Evolutionary conservation across 2,329 filamentous ascomycete genomes (phyloP).

Genomic region (Curvularia verruculosa): DNA sequence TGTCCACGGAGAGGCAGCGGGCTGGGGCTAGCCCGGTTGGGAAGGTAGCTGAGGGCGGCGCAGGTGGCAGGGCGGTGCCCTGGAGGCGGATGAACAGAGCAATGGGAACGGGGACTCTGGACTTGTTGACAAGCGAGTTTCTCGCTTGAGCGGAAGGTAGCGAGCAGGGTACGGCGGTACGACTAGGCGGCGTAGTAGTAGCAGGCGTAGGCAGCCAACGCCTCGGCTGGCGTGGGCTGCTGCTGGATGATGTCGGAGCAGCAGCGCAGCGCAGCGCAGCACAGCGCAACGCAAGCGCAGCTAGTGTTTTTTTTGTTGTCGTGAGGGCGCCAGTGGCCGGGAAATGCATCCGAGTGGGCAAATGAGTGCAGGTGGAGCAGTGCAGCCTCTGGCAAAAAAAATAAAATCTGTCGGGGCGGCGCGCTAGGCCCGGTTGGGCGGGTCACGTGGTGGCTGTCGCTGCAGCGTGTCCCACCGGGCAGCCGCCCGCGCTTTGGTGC

Average conservation of each 20-base stretch:
- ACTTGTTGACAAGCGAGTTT: conserved; percentile 18
- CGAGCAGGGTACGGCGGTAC: conserved; percentile 6
- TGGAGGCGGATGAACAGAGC: neutral
- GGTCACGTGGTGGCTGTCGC: conserved; percentile 6
- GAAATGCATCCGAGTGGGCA: neutral
- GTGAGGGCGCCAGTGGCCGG: neutral
- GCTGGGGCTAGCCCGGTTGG: conserved; percentile 28
- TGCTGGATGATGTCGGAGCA: neutral
- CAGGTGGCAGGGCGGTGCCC: conserved; percentile 29
- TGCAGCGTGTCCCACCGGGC: neutral
- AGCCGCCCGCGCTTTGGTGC: neutral
- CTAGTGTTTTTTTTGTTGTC: too few relatives aligned
- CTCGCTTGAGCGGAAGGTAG: conserved; percentile 27
- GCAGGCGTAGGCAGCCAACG: too few relatives aligned
- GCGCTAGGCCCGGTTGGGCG: conserved; percentile 2
- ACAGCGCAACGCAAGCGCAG: too few relatives aligned
- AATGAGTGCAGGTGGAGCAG: conserved; percentile 2
- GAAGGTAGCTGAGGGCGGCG: conserved; percentile 26
- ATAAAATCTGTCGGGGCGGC: neutral
- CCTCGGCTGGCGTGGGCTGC: conserved; percentile 3
- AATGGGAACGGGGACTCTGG: conserved; percentile 6
- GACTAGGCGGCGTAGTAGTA: too few relatives aligned
- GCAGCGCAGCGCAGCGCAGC: too few relatives aligned
- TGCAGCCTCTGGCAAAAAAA: conserved; percentile 9
- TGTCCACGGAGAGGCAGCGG: neutral